Percentiles rank a stretch among this genome's conserved stretches.
These are phyloP conservation scores for Cicer arietinum DNA, from an alignment of 306 rosid genomes.

Conservation along the genomic window DNA sequence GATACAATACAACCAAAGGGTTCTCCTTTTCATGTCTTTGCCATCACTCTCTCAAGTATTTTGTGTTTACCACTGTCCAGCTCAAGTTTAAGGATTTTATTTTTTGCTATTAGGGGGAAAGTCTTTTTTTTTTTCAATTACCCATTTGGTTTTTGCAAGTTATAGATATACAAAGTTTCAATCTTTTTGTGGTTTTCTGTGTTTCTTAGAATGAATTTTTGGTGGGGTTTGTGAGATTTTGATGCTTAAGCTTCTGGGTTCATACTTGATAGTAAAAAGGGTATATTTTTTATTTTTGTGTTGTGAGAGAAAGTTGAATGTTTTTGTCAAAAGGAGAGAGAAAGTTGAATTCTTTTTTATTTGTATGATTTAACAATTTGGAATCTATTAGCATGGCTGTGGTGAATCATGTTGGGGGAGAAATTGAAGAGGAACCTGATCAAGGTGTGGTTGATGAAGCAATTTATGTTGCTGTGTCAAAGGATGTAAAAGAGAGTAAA, in stretches of 20 bases:
- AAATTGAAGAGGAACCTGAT: conserved; percentile 60
- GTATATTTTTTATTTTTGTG: neutral
- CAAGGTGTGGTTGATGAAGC: conserved; percentile 52
- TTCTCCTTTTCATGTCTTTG: conserved; percentile 12
- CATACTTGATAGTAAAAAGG: neutral
- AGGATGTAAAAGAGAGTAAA: conserved; percentile 74
- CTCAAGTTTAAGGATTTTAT: neutral
- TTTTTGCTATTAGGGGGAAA: neutral
- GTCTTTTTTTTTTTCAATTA: conserved; percentile 23
- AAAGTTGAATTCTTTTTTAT: neutral
- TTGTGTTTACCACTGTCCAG: neutral
- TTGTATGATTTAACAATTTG: conserved; percentile 30
- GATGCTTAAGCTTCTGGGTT: conserved; percentile 38
- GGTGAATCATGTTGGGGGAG: conserved; percentile 59
- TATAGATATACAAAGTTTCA: conserved; percentile 36
- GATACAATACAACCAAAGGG: neutral
- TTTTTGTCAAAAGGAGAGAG: conserved; percentile 23
- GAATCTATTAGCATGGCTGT: conserved; percentile 58
- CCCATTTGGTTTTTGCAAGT: conserved; percentile 36
- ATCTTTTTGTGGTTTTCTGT: conserved; percentile 11
- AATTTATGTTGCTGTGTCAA: conserved; percentile 72
- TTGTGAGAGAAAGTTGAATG: conserved; percentile 5
- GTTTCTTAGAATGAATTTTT: conserved; percentile 17
- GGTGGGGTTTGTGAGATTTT: conserved; percentile 40
- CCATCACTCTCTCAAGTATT: neutral